Evolutionary conservation across 2,329 filamentous ascomycete genomes (phyloP).

Genomic region (Chaetomium sp.): DNA sequence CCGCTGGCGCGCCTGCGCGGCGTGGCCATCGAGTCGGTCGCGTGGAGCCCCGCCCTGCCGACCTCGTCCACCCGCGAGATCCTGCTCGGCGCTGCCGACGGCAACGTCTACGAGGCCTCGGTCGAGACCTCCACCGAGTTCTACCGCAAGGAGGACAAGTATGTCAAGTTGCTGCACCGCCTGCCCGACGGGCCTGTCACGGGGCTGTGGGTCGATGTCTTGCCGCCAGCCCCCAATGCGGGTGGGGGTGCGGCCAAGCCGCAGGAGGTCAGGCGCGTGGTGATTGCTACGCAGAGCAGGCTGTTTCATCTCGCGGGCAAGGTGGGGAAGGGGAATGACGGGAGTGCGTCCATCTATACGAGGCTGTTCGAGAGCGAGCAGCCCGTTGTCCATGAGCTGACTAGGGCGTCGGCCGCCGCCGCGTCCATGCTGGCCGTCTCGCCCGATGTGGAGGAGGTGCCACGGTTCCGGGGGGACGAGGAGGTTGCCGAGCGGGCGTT

Average conservation of each 20-base stretch:
- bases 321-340: constrained; percentile 73
- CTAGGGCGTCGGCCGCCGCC: constrained; percentile 59
- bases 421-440: constrained; percentile 73
- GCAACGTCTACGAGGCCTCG: constrained; percentile 91
- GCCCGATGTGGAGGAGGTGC: constrained; percentile 65
- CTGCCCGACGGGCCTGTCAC: constrained; percentile 80
- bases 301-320: constrained; percentile 82
- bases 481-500: constrained; percentile 70
- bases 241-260: not conserved
- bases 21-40: constrained; percentile 83
- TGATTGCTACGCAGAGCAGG: constrained; percentile 77
- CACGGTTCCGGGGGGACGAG: constrained; percentile 51
- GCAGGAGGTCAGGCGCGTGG: constrained; percentile 61
- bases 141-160: constrained; percentile 92
- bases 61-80: constrained; percentile 96
- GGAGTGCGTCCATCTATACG: constrained; percentile 81
- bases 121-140: constrained; percentile 95
- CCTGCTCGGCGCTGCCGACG: constrained; percentile 85
- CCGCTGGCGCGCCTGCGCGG: constrained; percentile 80
- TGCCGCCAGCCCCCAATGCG: no score
- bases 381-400: constrained; percentile 73
- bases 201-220: constrained; percentile 79
- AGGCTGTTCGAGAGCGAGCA: constrained; percentile 86
- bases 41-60: constrained; percentile 91
- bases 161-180: constrained; percentile 81